Conservation (phyloP, 257 asterid species). For the Coffea eugenioides region DNA sequence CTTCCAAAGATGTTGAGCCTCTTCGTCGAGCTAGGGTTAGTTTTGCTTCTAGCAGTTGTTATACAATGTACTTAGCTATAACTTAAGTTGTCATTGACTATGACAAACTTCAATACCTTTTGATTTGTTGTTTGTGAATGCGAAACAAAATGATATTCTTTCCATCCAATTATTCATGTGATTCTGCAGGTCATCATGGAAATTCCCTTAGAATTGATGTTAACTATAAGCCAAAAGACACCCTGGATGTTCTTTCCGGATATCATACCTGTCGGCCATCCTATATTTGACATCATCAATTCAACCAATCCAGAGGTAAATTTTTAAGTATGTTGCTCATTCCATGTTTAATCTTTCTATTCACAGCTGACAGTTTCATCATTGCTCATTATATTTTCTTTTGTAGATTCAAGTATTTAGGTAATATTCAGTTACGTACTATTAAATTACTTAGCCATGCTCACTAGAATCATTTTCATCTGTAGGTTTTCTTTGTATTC, state of each 20-base stretch:
- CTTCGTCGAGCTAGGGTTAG: slow-evolving; percentile 96
- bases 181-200: slow-evolving; percentile 87
- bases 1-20: slow-evolving; percentile 88
- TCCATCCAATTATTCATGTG: slow-evolving; percentile 17
- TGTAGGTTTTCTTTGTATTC: background rate
- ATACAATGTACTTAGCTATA: background rate
- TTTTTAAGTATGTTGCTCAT: slow-evolving; percentile 13
- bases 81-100: background rate
- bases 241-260: slow-evolving; percentile 99
- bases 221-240: slow-evolving; percentile 83
- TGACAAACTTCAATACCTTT: background rate
- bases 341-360: slow-evolving; percentile 9
- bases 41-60: background rate
- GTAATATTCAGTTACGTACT: background rate
- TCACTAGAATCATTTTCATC: slow-evolving; percentile 3
- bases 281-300: slow-evolving; percentile 89
- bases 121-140: background rate
- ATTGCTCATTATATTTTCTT: background rate
- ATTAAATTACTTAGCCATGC: background rate
- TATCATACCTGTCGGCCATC: slow-evolving; percentile 90
- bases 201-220: slow-evolving; percentile 93
- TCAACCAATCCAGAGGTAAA: slow-evolving; percentile 93
- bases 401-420: background rate
- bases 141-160: background rate
- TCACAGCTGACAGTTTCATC: background rate